These are phyloP conservation scores for Cryphonectria carpinicola DNA, from an alignment of 2,329 filamentous ascomycete species.

Conservation along the genomic window DNA sequence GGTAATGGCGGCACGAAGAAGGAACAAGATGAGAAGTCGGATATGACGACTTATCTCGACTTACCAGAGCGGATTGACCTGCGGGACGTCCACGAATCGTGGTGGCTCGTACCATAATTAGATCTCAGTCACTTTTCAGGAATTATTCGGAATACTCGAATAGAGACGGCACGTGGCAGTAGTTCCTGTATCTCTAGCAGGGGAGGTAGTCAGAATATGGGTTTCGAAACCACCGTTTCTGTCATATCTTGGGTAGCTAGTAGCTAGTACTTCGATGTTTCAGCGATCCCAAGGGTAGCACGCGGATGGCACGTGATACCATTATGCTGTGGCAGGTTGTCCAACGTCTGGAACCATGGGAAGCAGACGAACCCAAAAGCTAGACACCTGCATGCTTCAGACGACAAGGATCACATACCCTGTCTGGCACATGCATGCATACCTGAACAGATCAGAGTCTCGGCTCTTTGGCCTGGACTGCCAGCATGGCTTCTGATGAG, in stretches of 20 bases:
- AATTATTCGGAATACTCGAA: not conserved
- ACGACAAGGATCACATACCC: not conserved
- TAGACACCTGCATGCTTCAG: not conserved
- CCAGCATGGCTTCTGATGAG: not conserved
- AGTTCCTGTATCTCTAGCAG: not conserved
- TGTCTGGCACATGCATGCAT: not conserved
- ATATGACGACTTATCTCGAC: constrained; percentile 67
- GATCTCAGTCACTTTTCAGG: not conserved
- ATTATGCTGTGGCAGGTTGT: not conserved
- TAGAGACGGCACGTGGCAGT: not conserved
- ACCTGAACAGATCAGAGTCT: not conserved
- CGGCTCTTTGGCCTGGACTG: not conserved
- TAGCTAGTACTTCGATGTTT: not conserved
- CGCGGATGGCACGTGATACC: not conserved
- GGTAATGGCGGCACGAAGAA: constrained; percentile 69
- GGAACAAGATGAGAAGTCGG: constrained; percentile 58
- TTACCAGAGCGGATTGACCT: constrained; percentile 61
- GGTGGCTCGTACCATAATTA: constrained; percentile 56
- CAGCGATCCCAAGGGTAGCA: not conserved
- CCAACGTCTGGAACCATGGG: not conserved
- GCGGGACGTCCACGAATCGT: constrained; percentile 67
- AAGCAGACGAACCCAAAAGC: not conserved
- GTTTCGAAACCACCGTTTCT: not conserved
- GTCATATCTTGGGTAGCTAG: not conserved
- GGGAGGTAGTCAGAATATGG: not conserved